Base-by-base conservation (phyloP, 2,329 filamentous ascomycete genomes). In the Diaporthe capsici region DNA sequence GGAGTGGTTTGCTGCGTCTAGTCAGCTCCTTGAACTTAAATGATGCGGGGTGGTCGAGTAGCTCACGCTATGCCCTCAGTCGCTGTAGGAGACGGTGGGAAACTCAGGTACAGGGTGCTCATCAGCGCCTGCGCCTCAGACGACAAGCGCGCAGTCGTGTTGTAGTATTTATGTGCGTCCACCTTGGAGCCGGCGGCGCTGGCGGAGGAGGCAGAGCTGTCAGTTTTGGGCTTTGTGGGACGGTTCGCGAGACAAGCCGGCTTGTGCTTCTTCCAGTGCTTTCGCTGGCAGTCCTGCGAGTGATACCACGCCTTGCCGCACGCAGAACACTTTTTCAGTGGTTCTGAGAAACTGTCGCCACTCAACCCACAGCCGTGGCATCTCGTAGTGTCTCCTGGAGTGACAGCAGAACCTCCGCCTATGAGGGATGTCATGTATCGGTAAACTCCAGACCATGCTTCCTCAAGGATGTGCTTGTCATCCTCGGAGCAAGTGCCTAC, bases 41-140 rank as follows among this genome's bases (percentile, higher is more conserved):
- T 58, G 15, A 0, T 34, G 1, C 15, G 22, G n/a, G 6, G 34
- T 17, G 2, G 6, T 53, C 0, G 15, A n/a, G 53, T 2, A 1
- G 7, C 37, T 71, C 47, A 58, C 68, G 4, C 12, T 5, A 12
- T 15, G 51, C 37, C 34, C 37, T 34, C 51, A 8, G 22, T 3
- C 1, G 10, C 8, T 2, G 20, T 9, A 5, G 39, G 15, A 34
- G 44, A n/a, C 1, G 53, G 22, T 22, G 22, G 20, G 2, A 55
- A 42, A 20, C 6, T 4, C 2, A n/a, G 37, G 15, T 47, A 7
- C n/a, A 60, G 5, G 20, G 68, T 25, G 0, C 12, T 20, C 53
- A 72, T 31, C 25, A 72, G 12, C 2, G 53, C 39, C 2, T 37
- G 68, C 17, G 53, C 53, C 25, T 58, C 53, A 10, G 68, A 9